These are phyloP conservation scores for Fusarium sp. DNA, from an alignment of 2,329 filamentous ascomycete genomes.

Conservation along the genomic window DNA sequence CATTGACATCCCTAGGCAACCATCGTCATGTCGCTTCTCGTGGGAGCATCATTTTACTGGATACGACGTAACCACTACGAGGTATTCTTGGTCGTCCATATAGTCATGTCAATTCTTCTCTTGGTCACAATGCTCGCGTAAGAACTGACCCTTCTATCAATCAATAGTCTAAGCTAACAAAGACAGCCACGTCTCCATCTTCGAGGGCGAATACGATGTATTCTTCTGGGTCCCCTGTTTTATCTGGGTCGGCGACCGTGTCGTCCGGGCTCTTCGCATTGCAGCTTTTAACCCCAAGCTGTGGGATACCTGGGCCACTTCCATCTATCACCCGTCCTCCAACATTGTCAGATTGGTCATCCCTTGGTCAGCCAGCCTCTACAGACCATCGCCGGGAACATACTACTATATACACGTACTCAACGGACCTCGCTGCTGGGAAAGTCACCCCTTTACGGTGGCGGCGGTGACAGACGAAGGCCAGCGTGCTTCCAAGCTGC, in stretches of 20 bases:
- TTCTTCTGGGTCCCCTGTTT: slow-evolving; percentile 61
- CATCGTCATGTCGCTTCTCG: slow-evolving; percentile 57
- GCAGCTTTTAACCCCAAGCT: slow-evolving; percentile 53
- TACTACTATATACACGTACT: slow-evolving; percentile 60
- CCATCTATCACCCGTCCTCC: slow-evolving; percentile 51
- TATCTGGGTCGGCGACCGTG: slow-evolving; percentile 63
- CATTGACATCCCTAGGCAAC: slow-evolving; percentile 49
- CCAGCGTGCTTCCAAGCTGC: slow-evolving; percentile 28
- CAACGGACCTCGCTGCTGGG: slow-evolving; percentile 56
- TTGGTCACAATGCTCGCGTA: slow-evolving; percentile 64
- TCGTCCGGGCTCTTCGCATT: slow-evolving; percentile 57
- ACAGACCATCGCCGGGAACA: slow-evolving; percentile 54
- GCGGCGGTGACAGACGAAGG: slow-evolving; percentile 46
- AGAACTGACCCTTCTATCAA: slow-evolving; percentile 31
- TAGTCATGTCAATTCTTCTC: slow-evolving; percentile 61
- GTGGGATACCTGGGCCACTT: slow-evolving; percentile 51
- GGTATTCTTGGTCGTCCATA: slow-evolving; percentile 61
- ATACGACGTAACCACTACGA: slow-evolving; percentile 65
- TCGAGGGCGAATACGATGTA: slow-evolving; percentile 59
- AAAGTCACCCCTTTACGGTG: slow-evolving; percentile 63
- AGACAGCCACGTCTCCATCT: slow-evolving; percentile 62
- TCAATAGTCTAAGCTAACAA: neutral
- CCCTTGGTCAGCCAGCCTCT: slow-evolving; percentile 50
- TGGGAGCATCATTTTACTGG: slow-evolving; percentile 62
- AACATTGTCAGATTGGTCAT: slow-evolving; percentile 57